Evolutionary conservation across 2,329 filamentous ascomycete species (phyloP), one percentile per base, ranked within the genome.

Genomic region (Microascus cirrosus): DNA sequence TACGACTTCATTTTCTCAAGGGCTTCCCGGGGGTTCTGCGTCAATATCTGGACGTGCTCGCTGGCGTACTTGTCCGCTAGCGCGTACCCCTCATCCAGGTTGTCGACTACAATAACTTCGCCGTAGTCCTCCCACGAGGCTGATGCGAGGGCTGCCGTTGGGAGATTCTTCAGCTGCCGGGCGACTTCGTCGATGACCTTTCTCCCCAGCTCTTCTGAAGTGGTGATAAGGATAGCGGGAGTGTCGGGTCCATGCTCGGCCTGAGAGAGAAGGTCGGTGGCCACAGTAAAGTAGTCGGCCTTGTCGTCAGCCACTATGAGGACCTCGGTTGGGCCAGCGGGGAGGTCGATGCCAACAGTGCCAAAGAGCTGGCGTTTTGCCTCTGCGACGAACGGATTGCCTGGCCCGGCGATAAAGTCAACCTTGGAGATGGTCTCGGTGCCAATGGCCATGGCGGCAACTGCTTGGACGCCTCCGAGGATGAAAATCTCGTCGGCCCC

Each of bases 341-440:
- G 71, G 1, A 81, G 68, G 62, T 81, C 53, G 18, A 81, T 82
- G 6, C 79, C 78, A 32, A 81, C 73, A 58, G 76, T 71, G 18
- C 78, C 78, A 59, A 78, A 81, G 0, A 81, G 65, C 63, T 79
- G 77, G 0, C 77, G 69, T 63, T 81, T 82, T 0, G 73, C 78
- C 62, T 79, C 79, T 2, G 78, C 77, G 0, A 82, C 78, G 62
- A 79, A 81, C 1, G 77, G 71, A 61, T 82, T 81, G 1, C 78
- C 78, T 0, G 78, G 79, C 0, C 78, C 78, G 1, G 77, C 77
- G 52, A 81, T 71, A 63, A 79, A 78, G 60, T 80, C 74, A 7
- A 79, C 74, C 60, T 77, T 78, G 13, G 60, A 63, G 18, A 79
- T 72, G 0, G 72, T 74, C 61, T 76, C 71, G 0, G 77, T 80